Evolutionary conservation across 1,284 basidiomycete species (phyloP), one percentile per base, ranked within the genome.

Genomic region (Moesziomyces aphidis): DNA sequence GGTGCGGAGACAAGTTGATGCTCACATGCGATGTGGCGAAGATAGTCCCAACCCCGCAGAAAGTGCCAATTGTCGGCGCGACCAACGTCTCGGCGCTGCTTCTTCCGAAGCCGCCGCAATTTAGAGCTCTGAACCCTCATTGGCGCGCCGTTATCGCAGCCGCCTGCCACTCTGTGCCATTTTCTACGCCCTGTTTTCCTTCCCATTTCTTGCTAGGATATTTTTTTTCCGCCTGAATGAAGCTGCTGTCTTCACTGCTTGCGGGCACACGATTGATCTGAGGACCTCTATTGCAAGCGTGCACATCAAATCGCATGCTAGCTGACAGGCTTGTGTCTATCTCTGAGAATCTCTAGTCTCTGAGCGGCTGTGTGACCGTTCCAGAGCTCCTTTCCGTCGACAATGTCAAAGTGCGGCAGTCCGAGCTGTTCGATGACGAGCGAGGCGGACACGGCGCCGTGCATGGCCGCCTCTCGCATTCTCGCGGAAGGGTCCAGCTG

Each of bases 351-450:
- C 0, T 54, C 31, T 3, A 76, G 51, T 4, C 74, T 48, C 4
- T 61, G 48, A 10, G 48, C 26, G 1, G 58, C 55, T 0, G 46
- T 48, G 19, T 59, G 44, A 4, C 63, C 64, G 28, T 78, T 78
- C 76, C 76, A 78, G 7, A 62, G 28, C 63, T 76, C 65, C 15
- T 46, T 17, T 13, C 50, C 73, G 2, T 57, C 60, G 13, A 43
- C 11, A 7, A 65, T 36, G 5, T 62, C 58, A 42, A 76, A 71
- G 17, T 26, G 15, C 4, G 77, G 77, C 44, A 76, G 52, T 0
- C 77, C 77, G 7, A 71, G 73, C 59, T 78, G 77, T 50, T 78
- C 77, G 43, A 78, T 67, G 31, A 73, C 51, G 26, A 74, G 61
- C 19, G 73, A 76, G 23, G 77, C 77, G 11, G 73, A 73, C 1